These are phyloP conservation scores for Strobilomyces echinocephalus DNA, from an alignment of 768 basidiomycete genomes.

Conservation along the genomic window DNA sequence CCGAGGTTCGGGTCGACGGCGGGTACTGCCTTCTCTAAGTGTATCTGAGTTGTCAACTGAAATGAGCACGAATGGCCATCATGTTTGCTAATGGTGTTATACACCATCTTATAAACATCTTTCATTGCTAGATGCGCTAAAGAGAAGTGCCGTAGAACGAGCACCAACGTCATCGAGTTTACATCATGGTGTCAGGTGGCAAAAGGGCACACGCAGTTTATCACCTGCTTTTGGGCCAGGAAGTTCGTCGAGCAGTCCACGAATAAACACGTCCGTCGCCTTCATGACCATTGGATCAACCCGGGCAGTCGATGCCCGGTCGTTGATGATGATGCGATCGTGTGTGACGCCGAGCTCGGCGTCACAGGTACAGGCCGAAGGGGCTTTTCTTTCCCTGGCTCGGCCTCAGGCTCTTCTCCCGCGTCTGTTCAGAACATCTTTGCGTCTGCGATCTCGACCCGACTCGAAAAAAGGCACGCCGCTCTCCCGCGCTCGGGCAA, in stretches of 20 bases:
- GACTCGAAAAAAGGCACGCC: constrained; percentile 81
- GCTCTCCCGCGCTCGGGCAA: constrained; percentile 86
- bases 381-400: constrained; percentile 53
- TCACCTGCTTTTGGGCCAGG: constrained; percentile 75
- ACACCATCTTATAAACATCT: no score
- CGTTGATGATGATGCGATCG: constrained; percentile 50
- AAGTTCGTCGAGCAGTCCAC: constrained; percentile 52
- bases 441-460: constrained; percentile 75
- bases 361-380: constrained; percentile 56
- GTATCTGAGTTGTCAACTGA: no score
- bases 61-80: no score
- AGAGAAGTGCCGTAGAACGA: neutral
- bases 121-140: neutral
- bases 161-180: neutral
- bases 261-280: constrained; percentile 70
- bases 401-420: constrained; percentile 37
- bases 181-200: neutral
- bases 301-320: constrained; percentile 55
- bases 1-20: constrained; percentile 83
- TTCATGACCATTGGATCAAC: constrained; percentile 64
- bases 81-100: no score
- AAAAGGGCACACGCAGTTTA: constrained; percentile 53
- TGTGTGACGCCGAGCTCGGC: constrained; percentile 47
- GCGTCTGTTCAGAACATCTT: constrained; percentile 72
- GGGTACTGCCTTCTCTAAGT: constrained; percentile 70